These are phyloP conservation scores for Penstemon eatonii DNA, from an alignment of 257 asterid genomes.

Conservation along the genomic window DNA sequence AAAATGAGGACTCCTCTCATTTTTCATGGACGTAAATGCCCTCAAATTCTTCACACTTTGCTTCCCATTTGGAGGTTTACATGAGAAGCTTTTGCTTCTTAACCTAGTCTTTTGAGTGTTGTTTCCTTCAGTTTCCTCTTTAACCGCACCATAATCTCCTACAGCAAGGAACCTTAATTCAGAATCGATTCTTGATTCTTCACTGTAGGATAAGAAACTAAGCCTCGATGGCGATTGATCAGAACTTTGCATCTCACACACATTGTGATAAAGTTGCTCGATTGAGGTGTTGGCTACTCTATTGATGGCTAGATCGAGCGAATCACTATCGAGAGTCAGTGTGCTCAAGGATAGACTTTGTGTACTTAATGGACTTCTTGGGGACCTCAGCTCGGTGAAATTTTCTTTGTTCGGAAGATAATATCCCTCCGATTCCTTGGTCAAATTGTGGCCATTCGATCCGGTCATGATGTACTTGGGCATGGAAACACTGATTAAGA, in stretches of 20 bases:
- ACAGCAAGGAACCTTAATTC: conserved; percentile 78
- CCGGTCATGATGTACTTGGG: conserved; percentile 45
- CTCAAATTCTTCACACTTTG: conserved; percentile 28
- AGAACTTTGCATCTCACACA: conserved; percentile 90
- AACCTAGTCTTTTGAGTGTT: neutral
- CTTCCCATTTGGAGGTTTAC: conserved; percentile 61
- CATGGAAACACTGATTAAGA: conserved; percentile 32
- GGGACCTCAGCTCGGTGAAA: conserved; percentile 53
- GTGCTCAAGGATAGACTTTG: conserved; percentile 41
- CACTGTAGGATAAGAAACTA: conserved; percentile 79
- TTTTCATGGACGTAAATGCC: conserved; percentile 42
- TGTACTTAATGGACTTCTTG: conserved; percentile 77
- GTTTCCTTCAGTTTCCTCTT: conserved; percentile 29
- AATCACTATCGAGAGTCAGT: conserved; percentile 52
- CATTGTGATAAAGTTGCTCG: conserved; percentile 71
- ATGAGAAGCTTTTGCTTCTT: conserved; percentile 50
- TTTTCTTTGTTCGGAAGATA: conserved; percentile 49
- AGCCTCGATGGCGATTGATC: conserved; percentile 76
- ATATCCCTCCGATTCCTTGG: conserved; percentile 34
- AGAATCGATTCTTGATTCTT: conserved; percentile 86
- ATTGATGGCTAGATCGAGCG: conserved; percentile 64
- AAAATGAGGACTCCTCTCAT: conserved; percentile 39
- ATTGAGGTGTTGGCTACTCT: conserved; percentile 53
- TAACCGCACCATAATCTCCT: conserved; percentile 46
- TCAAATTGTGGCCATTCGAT: conserved; percentile 27